phyloP scores from a whole-genome alignment of 495 filamentous ascomycete genomes.

The Melanomma pulvis-pyrius region DNA sequence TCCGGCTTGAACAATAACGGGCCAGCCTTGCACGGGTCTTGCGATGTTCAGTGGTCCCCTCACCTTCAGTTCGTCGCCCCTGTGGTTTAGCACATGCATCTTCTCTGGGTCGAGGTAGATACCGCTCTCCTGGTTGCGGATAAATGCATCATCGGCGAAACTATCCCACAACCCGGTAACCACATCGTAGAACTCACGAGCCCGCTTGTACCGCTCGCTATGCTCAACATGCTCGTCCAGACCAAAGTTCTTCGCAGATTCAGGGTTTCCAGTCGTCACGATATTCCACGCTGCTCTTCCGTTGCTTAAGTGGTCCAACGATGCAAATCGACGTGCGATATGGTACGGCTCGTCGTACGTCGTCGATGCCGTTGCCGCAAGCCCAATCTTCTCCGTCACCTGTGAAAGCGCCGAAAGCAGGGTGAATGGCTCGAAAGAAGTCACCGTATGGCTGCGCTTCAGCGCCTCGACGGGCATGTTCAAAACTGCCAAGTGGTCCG shows the following conservation, averaged over 20 bases:
- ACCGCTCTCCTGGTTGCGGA: slow-evolving; percentile 52
- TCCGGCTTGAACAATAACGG: slow-evolving; percentile 59
- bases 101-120: slow-evolving; percentile 54
- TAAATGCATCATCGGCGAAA: slow-evolving; percentile 59
- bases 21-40: slow-evolving; percentile 58
- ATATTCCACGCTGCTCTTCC: slow-evolving; percentile 20
- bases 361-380: slow-evolving; percentile 9
- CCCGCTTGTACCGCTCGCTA: slow-evolving; percentile 17
- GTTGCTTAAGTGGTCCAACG: slow-evolving; percentile 12
- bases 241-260: slow-evolving; percentile 16
- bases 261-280: slow-evolving; percentile 14
- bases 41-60: slow-evolving; percentile 58
- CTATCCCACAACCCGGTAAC: slow-evolving; percentile 51
- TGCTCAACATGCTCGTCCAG: slow-evolving; percentile 20
- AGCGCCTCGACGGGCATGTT: slow-evolving; percentile 63
- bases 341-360: slow-evolving; percentile 21
- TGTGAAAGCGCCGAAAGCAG: slow-evolving; percentile 10
- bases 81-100: slow-evolving; percentile 55
- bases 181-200: slow-evolving; percentile 18
- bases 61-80: slow-evolving; percentile 52
- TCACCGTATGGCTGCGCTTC: slow-evolving; percentile 60
- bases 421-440: slow-evolving; percentile 50
- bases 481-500: slow-evolving; percentile 60
- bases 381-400: slow-evolving; percentile 16
- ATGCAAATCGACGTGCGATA: slow-evolving; percentile 15